Evolutionary conservation across 805 yeast genomes (phyloP), one percentile per base, ranked within the genome.

Genomic region (Monosporozyma aquatica): DNA sequence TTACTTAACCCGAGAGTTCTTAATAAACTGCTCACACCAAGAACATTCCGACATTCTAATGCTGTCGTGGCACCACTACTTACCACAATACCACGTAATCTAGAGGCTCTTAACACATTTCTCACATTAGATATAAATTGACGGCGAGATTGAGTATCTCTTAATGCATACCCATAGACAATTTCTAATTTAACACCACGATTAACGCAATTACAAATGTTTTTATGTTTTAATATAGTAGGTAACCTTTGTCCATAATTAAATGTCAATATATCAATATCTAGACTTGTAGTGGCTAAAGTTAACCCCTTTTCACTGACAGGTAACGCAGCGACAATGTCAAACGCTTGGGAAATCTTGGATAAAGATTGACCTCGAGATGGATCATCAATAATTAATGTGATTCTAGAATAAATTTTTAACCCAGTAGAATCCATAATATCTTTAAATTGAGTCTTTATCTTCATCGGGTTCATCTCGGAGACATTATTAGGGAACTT

Each of bases 101-200:
- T 70, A 0, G 95, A 74, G 10, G 95, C 86, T 48, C 98, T 66
- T 9, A 87, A 71, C 13, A 92, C 71, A 52, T 84, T 80, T 43
- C 83, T 70, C 2, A 80, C 75, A 57, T 87, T 89, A 26, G 79
- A 70, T 30, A 89, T 78, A 47, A 83, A 77, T 42, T 75, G 76
- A 32, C 80, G 70, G 47, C 90, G 70, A 15, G 70, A 58, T 26
- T 68, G 64, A 15, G 69, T 58, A 25, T 58, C 56, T 37, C 58
- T 47, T 28, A 82, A 61, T 34, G 79, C 68, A 25, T 75, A 67
- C 6, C 74, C 59, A 62, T 90, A 90, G 37, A 76, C 71, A 7
- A 92, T 71, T 58, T 92, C 98, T 48, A 92, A 74, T 50, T 78
- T 77, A 21, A 87, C 74, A 2, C 97, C 97, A 40, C 87, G 74